phyloP scores from a whole-genome alignment of 140 eudicot species.

The Oenanthe javanica region DNA sequence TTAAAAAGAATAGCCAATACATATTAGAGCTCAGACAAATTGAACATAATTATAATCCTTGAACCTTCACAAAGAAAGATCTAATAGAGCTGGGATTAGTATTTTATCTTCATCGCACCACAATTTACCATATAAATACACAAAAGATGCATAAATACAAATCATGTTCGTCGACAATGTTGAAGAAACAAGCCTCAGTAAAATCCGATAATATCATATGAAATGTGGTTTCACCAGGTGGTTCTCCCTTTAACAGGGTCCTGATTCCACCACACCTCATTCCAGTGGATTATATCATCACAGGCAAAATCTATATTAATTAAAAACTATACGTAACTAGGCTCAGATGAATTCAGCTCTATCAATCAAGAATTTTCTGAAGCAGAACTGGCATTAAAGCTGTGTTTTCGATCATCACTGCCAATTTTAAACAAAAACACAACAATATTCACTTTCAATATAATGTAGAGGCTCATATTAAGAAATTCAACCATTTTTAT shows the following conservation, averaged over 20 bases:
- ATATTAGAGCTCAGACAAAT: not conserved
- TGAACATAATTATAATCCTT: not conserved
- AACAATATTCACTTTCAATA: not conserved
- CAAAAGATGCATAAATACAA: no score
- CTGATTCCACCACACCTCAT: conserved; percentile 43
- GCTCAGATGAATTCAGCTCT: conserved; percentile 38
- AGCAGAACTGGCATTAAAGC: conserved; percentile 66
- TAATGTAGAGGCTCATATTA: conserved; percentile 44
- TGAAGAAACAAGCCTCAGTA: conserved; percentile 28
- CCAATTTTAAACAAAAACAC: not conserved
- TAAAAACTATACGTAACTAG: not conserved
- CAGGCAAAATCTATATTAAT: not conserved
- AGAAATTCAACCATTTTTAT: conserved; percentile 60
- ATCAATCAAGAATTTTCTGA: conserved; percentile 50
- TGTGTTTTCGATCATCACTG: conserved; percentile 31
- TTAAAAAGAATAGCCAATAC: no score
- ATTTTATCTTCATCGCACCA: not conserved
- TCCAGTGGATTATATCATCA: conserved; percentile 34
- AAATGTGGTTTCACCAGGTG: conserved; percentile 32
- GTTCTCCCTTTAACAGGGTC: conserved; percentile 49
- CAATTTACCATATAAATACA: not conserved
- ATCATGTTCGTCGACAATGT: no score
- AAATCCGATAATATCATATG: conserved; percentile 34
- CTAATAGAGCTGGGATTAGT: conserved; percentile 11
- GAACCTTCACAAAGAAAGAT: not conserved